Conservation (phyloP, 2,329 filamentous ascomycete species). For the Neofusicoccum kwambonambiense region DNA sequence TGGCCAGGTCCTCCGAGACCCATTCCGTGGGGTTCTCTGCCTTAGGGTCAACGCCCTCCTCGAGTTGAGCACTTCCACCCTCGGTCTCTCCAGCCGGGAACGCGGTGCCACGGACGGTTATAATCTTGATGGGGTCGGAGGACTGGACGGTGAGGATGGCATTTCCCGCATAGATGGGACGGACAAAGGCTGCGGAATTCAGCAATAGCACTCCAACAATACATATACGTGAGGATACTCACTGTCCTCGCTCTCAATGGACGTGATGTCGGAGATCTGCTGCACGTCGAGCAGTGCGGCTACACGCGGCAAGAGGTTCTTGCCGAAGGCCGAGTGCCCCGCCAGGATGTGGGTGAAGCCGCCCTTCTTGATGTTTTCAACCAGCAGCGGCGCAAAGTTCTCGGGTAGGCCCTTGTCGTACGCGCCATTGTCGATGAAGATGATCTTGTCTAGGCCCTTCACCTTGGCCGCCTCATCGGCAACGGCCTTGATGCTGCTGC, state of each 20-base stretch:
- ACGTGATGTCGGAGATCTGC: slow-evolving; percentile 89
- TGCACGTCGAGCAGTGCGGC: slow-evolving; percentile 89
- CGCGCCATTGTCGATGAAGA: slow-evolving; percentile 81
- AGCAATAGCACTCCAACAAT: slow-evolving; percentile 15
- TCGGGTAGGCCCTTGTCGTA: slow-evolving; percentile 96
- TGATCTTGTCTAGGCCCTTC: slow-evolving; percentile 85
- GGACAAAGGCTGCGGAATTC: slow-evolving; percentile 67
- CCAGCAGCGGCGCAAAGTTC: slow-evolving; percentile 88
- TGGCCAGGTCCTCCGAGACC: slow-evolving; percentile 89
- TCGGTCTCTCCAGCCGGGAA: slow-evolving; percentile 74
- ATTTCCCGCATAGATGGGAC: slow-evolving; percentile 96
- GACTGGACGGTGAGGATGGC: slow-evolving; percentile 96
- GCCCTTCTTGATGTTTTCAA: slow-evolving; percentile 95
- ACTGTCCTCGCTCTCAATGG: slow-evolving; percentile 83
- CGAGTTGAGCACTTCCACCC: slow-evolving; percentile 71
- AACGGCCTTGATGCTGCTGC: slow-evolving; percentile 69
- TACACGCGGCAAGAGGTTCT: slow-evolving; percentile 87
- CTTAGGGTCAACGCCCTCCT: slow-evolving; percentile 83
- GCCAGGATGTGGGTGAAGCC: slow-evolving; percentile 90
- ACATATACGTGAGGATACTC: slow-evolving; percentile 16
- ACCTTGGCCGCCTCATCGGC: slow-evolving; percentile 87
- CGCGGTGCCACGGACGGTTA: slow-evolving; percentile 90
- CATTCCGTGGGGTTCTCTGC: slow-evolving; percentile 73
- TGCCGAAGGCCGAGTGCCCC: slow-evolving; percentile 92
- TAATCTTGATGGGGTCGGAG: slow-evolving; percentile 76